These are phyloP conservation scores for Globisporangium radiosum DNA, from an alignment of 352 stramenopile species.

Conservation along the genomic window DNA sequence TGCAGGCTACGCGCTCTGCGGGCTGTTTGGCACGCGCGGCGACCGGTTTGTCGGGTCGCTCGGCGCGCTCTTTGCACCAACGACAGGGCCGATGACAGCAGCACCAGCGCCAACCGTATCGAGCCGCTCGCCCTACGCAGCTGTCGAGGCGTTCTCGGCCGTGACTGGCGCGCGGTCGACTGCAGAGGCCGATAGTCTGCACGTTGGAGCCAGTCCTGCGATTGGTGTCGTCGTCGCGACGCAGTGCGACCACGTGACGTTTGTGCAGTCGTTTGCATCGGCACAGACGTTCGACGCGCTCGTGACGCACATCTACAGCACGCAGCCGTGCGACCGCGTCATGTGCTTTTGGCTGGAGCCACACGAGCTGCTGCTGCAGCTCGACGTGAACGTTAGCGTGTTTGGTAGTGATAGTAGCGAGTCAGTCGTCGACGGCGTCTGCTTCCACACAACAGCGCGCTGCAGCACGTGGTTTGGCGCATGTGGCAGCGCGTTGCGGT, in stretches of 20 bases:
- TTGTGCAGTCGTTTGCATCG: slow-evolving; percentile 30
- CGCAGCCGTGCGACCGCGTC: slow-evolving; percentile 10
- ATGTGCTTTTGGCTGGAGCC: slow-evolving; percentile 24
- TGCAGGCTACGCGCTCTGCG: slow-evolving; percentile 22
- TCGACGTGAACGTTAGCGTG: slow-evolving; percentile 29
- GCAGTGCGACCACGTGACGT: slow-evolving; percentile 9
- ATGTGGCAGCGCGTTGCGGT: slow-evolving; percentile 13
- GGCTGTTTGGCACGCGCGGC: slow-evolving; percentile 29
- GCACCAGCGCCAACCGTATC: not conserved
- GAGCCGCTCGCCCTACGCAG: not conserved
- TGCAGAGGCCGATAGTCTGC: too few relatives aligned
- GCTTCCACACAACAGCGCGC: slow-evolving; percentile 45
- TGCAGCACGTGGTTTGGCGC: slow-evolving; percentile 55
- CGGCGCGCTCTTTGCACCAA: slow-evolving; percentile 18
- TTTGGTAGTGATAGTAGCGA: not conserved
- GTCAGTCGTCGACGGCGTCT: slow-evolving; percentile 37
- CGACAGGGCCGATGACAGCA: too few relatives aligned
- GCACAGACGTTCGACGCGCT: slow-evolving; percentile 20
- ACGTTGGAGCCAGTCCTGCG: not conserved
- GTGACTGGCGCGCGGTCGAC: not conserved
- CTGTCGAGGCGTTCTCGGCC: slow-evolving; percentile 6
- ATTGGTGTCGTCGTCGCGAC: slow-evolving; percentile 20
- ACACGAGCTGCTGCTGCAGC: slow-evolving; percentile 38
- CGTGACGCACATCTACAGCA: slow-evolving; percentile 22
- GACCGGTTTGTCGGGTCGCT: slow-evolving; percentile 30